A percentile compares a stretch with the other conserved stretches of the same genome.
Evolutionary conservation across 2,329 filamentous ascomycete species (phyloP).

Genomic region (Phymatotrichopsis omnivora): DNA sequence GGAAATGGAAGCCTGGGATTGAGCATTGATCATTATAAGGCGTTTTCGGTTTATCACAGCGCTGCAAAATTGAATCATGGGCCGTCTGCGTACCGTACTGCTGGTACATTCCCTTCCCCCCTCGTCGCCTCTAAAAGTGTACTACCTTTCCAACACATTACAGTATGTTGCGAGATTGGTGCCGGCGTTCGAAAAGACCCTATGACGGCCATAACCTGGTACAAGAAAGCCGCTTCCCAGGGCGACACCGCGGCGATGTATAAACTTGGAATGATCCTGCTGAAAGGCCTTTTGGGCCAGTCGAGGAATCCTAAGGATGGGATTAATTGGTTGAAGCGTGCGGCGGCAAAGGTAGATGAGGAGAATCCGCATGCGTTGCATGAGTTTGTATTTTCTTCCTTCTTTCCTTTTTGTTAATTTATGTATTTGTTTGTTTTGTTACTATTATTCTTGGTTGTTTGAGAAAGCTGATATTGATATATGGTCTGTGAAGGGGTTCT

Average conservation of each 20-base stretch:
- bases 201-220: constrained; percentile 95
- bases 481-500: constrained; percentile 36
- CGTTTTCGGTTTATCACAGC: constrained; percentile 85
- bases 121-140: not conserved
- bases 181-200: constrained; percentile 87
- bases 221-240: constrained; percentile 79
- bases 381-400: constrained; percentile 58
- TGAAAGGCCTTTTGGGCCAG: constrained; percentile 90
- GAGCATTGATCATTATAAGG: constrained; percentile 78
- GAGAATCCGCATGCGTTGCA: constrained; percentile 95
- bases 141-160: not conserved
- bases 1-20: constrained; percentile 71
- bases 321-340: constrained; percentile 83
- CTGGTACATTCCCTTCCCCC: constrained; percentile 36
- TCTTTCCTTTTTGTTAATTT: not conserved
- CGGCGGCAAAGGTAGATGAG: constrained; percentile 72
- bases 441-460: constrained; percentile 1
- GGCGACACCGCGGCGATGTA: constrained; percentile 95
- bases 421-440: not conserved
- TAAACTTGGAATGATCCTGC: constrained; percentile 75
- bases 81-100: constrained; percentile 82
- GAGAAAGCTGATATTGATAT: not conserved
- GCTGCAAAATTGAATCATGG: constrained; percentile 83
- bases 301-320: constrained; percentile 72
- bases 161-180: constrained; percentile 90